Conservation (phyloP, 495 filamentous ascomycete species). For the Pyronema domesticum region DNA sequence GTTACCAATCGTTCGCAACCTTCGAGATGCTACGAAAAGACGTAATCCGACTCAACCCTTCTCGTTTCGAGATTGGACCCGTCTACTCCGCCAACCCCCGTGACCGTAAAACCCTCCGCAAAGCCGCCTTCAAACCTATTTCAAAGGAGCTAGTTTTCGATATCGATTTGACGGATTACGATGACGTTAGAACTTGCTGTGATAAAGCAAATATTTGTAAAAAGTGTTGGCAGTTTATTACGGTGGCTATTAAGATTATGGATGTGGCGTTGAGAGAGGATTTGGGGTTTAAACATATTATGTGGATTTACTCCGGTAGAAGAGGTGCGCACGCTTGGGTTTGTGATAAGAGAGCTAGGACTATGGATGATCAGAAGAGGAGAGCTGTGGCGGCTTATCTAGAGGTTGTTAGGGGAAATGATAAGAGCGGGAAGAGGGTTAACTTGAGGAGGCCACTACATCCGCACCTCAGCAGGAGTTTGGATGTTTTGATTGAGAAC, state of each 20-base stretch:
- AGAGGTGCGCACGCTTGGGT: constrained; percentile 97
- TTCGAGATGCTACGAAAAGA: constrained; percentile 88
- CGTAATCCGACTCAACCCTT: constrained; percentile 64
- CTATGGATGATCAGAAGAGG: constrained; percentile 65
- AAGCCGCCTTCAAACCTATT: constrained; percentile 55
- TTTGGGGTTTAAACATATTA: constrained; percentile 86
- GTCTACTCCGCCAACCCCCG: constrained; percentile 86
- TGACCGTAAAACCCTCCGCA: constrained; percentile 74
- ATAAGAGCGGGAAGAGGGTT: constrained; percentile 71
- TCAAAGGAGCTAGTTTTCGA: constrained; percentile 93
- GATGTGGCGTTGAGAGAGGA: constrained; percentile 75
- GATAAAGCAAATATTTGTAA: constrained; percentile 78
- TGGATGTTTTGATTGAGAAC: constrained; percentile 58
- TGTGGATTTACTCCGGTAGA: constrained; percentile 96
- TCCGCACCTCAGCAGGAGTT: constrained; percentile 71
- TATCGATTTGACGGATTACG: constrained; percentile 98
- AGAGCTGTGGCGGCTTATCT: constrained; percentile 73
- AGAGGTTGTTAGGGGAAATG: constrained; percentile 66
- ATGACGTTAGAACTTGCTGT: constrained; percentile 90
- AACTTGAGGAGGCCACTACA: constrained; percentile 74
- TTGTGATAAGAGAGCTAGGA: constrained; percentile 73
- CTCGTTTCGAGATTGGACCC: constrained; percentile 93
- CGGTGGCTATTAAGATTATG: constrained; percentile 89
- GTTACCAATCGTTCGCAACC: constrained; percentile 78
- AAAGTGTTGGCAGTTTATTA: constrained; percentile 93